These are phyloP conservation scores for Pseudopyricularia javanii DNA, from an alignment of 2,329 filamentous ascomycete species.

Conservation along the genomic window DNA sequence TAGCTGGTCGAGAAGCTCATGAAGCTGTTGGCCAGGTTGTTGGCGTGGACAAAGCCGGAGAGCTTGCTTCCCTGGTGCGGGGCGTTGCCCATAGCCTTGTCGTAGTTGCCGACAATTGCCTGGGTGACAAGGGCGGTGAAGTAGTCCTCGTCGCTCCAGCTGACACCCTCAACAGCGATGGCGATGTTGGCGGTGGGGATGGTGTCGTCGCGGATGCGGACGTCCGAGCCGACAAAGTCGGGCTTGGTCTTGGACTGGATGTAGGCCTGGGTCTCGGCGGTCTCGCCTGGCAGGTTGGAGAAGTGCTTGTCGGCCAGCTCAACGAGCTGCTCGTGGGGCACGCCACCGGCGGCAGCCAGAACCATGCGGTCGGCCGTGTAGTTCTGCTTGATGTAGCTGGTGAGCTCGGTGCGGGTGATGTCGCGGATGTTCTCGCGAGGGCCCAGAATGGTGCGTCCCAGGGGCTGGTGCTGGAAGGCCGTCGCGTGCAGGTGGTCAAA, in stretches of 20 bases:
- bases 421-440: constrained; percentile 97
- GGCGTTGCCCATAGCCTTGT: constrained; percentile 96
- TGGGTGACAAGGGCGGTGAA: constrained; percentile 96
- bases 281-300: constrained; percentile 60
- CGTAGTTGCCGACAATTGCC: constrained; percentile 99
- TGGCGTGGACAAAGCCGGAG: constrained; percentile 83
- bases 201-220: constrained; percentile 90
- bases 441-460: constrained; percentile 94
- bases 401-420: constrained; percentile 83
- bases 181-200: constrained; percentile 95
- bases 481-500: constrained; percentile 99
- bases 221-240: constrained; percentile 92
- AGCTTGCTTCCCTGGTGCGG: constrained; percentile 98
- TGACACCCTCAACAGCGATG: constrained; percentile 96
- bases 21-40: constrained; percentile 97
- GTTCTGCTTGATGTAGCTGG: constrained; percentile 98
- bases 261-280: constrained; percentile 62
- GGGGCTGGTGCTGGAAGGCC: constrained; percentile 89
- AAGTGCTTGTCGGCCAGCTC: constrained; percentile 97
- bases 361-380: constrained; percentile 99
- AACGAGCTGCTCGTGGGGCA: constrained; percentile 89
- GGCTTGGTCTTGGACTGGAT: constrained; percentile 75
- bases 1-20: constrained; percentile 99
- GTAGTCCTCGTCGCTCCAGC: constrained; percentile 99
- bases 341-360: constrained; percentile 84